Percentiles rank a stretch among this genome's conserved stretches.
These are phyloP conservation scores for Yarrowia sp. DNA, from an alignment of 805 yeast genomes.

Conservation along the genomic window DNA sequence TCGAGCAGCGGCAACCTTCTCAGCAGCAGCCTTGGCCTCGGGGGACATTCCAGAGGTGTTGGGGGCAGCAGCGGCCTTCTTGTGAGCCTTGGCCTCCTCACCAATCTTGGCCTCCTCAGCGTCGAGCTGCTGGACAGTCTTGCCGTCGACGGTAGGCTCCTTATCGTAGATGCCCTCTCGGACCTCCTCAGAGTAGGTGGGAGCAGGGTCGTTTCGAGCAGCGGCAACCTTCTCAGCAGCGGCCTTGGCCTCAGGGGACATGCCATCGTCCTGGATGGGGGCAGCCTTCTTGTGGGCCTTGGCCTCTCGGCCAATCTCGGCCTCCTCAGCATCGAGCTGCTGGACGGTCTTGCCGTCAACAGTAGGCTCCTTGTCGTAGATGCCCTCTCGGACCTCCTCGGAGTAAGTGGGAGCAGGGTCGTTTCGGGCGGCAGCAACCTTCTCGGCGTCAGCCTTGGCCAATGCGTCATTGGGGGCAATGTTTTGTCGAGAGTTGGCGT, in stretches of 20 bases:
- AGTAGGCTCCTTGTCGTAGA: conserved; percentile 6
- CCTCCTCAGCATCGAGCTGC: conserved; percentile 16
- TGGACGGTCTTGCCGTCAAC: conserved; percentile 10
- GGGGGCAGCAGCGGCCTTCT: not conserved
- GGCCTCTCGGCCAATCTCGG: conserved; percentile 10
- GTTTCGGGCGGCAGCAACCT: conserved; percentile 4
- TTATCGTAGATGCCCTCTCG: not conserved
- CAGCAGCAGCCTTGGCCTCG: conserved; percentile 12
- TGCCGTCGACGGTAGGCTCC: conserved; percentile 6
- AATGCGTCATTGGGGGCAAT: too few species aligned
- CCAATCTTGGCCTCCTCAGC: conserved; percentile 5
- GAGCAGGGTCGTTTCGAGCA: not conserved
- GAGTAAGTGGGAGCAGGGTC: not conserved
- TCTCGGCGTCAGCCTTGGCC: conserved; percentile 13
- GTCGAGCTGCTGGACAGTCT: conserved; percentile 3
- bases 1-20: conserved; percentile 2
- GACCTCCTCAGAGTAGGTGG: conserved; percentile 3
- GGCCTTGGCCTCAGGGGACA: conserved; percentile 18
- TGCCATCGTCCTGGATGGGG: not conserved
- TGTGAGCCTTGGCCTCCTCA: not conserved
- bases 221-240: conserved; percentile 8
- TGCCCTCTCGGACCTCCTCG: conserved; percentile 11
- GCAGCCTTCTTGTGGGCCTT: not conserved
- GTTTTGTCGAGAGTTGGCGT: conserved; percentile 7
- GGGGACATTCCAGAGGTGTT: not conserved